Evolutionary conservation across 768 basidiomycete species (phyloP).

Genomic region (Leccinum ochraceum): DNA sequence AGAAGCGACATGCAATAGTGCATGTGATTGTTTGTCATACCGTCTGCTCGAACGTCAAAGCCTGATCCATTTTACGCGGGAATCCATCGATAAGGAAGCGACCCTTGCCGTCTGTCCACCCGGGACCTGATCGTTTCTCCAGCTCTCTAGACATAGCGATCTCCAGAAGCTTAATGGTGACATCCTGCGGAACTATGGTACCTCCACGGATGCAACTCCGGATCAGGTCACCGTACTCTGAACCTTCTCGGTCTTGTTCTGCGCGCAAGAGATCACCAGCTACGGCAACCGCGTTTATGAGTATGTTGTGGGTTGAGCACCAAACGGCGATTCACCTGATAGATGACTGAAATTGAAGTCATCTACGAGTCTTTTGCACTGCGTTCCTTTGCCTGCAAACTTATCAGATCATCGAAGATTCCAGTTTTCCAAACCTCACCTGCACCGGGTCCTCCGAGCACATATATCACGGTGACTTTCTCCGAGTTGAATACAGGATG

Average conservation of each 20-base stretch:
- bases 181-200: conserved; percentile 93
- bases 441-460: conserved; percentile 96
- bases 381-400: conserved; percentile 88
- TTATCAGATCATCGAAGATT: conserved; percentile 7
- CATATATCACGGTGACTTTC: conserved; percentile 88
- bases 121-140: conserved; percentile 43
- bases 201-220: conserved; percentile 88
- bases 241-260: conserved; percentile 87
- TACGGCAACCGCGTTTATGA: conserved; percentile 31
- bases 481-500: conserved; percentile 53
- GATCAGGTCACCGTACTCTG: conserved; percentile 82
- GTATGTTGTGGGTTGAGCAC: conserved; percentile 9
- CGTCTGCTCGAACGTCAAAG: conserved; percentile 82
- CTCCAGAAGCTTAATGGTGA: conserved; percentile 93
- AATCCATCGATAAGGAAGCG: conserved; percentile 97
- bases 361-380: conserved; percentile 80
- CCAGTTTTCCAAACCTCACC: conserved; percentile 47
- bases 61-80: conserved; percentile 99
- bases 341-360: conserved; percentile 91
- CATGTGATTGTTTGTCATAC: conserved; percentile 44
- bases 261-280: conserved; percentile 98
- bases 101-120: conserved; percentile 71
- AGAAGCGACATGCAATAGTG: not conserved
- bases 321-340: conserved; percentile 59
- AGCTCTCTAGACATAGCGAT: conserved; percentile 82